These are phyloP conservation scores for Aspergillus tamarii DNA, from an alignment of 2,329 filamentous ascomycete species.

Conservation along the genomic window DNA sequence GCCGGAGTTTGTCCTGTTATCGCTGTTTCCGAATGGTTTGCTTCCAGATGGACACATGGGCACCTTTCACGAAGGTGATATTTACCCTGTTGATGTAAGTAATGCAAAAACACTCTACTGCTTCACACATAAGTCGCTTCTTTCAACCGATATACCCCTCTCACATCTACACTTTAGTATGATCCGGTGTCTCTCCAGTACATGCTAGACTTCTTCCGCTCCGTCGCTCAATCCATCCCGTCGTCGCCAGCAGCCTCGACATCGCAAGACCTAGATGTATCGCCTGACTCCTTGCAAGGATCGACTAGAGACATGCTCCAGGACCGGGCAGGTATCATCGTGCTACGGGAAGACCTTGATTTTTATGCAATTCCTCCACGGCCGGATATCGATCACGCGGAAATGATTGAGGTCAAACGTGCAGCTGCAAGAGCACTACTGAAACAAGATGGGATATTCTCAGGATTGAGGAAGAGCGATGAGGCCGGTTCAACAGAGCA, in stretches of 20 bases:
- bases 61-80: slow-evolving; percentile 87
- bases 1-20: slow-evolving; percentile 94
- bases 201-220: slow-evolving; percentile 98
- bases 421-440: slow-evolving; percentile 85
- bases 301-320: slow-evolving; percentile 77
- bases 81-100: slow-evolving; percentile 95
- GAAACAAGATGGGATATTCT: slow-evolving; percentile 92
- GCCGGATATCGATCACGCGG: slow-evolving; percentile 77
- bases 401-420: slow-evolving; percentile 96
- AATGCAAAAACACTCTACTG: background rate
- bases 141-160: background rate
- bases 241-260: slow-evolving; percentile 68
- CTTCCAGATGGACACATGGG: slow-evolving; percentile 96
- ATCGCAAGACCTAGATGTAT: slow-evolving; percentile 61
- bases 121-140: background rate
- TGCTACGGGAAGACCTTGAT: slow-evolving; percentile 91
- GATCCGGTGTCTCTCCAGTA: slow-evolving; percentile 95
- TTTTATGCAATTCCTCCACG: slow-evolving; percentile 94
- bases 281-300: slow-evolving; percentile 73
- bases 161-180: slow-evolving; percentile 66
- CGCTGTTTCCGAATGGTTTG: slow-evolving; percentile 97
- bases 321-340: slow-evolving; percentile 92
- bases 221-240: slow-evolving; percentile 89
- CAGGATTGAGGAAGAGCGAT: slow-evolving; percentile 89
- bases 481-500: slow-evolving; percentile 96